Conservation (phyloP, 148 eudicot species). For the Spergularia bocconei region DNA sequence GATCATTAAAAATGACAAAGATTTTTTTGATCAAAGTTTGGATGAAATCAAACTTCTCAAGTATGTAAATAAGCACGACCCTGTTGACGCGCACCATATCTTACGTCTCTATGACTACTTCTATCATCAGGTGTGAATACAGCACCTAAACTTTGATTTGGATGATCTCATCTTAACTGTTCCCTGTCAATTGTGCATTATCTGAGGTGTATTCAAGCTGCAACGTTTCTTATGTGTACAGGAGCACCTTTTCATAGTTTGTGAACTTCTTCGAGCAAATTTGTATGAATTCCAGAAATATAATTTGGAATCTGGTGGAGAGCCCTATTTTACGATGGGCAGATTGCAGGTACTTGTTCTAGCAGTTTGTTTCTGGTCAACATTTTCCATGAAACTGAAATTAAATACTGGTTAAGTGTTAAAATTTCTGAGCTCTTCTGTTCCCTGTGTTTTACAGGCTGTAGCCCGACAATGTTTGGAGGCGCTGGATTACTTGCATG, state of each 20-base stretch:
- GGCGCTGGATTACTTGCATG: constrained; percentile 77
- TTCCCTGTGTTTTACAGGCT: constrained; percentile 34
- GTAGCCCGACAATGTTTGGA: constrained; percentile 89
- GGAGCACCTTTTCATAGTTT: constrained; percentile 98
- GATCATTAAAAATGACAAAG: constrained; percentile 95
- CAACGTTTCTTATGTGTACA: constrained; percentile 23
- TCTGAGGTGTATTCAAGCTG: background rate
- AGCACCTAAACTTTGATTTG: background rate
- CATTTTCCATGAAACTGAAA: background rate
- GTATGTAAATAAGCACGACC: constrained; percentile 95
- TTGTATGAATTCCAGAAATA: constrained; percentile 92
- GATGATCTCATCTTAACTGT: background rate
- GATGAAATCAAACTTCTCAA: constrained; percentile 96
- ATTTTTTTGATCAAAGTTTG: constrained; percentile 95
- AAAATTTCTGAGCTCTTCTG: background rate
- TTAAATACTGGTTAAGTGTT: background rate
- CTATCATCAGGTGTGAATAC: constrained; percentile 66
- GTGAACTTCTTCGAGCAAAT: constrained; percentile 92
- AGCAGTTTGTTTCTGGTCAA: background rate
- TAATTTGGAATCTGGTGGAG: constrained; percentile 82
- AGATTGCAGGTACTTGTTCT: constrained; percentile 59
- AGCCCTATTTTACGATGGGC: constrained; percentile 76
- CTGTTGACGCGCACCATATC: constrained; percentile 70
- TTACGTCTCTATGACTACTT: constrained; percentile 95
- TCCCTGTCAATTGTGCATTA: background rate